Evolutionary conservation across 176 grass and related monocot genomes (phyloP), one percentile per base, ranked within the genome.

Genomic region (Poa pratensis): DNA sequence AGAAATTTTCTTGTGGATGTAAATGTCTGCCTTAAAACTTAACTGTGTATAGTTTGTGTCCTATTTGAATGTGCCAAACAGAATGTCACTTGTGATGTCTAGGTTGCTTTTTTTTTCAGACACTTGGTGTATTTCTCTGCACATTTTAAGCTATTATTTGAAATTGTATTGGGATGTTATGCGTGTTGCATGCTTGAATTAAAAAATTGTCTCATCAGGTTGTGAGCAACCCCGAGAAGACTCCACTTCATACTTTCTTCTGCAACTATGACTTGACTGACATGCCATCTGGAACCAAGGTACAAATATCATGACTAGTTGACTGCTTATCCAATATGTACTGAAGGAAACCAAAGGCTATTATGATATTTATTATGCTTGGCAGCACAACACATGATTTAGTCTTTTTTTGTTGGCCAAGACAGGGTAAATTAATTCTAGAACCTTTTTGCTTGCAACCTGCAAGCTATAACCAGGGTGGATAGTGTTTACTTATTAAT

Each of bases 221-320:
- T 58, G 89, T 99, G 32, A 99, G 96, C 81, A 99, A 99, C 81
- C 96, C 96, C 2, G 96, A 99, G 83, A 96, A 89, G 89, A 99
- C 96, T 83, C 96, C 96, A 57, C 86, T 99, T 8, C 96, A 99
- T 73, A 94, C 96, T 52, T 99, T 99, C 84, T 92, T 99, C 77
- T 99, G 94, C 90, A 96, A 86, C 82, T 99, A 99, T 26, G 96
- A 99, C 86, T 92, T 99, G 59, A 96, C 86, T 79, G 96, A 99
- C 84, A 99, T 99, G 96, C 96, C 96, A 64, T 83, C 86, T 76
- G 94, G 94, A 84, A 99, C 96, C 60, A 99, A 99, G 94, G 96
- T 99, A 85, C 22, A 35, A 7, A 72, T 81, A 75, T 19, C 80
- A 67, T 55, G 28, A 59, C 16, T 68, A 80, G 57, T 45, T 12